These are phyloP conservation scores for Mortierella antarctica DNA, from an alignment of 192 early-diverging fungal species.

Conservation along the genomic window DNA sequence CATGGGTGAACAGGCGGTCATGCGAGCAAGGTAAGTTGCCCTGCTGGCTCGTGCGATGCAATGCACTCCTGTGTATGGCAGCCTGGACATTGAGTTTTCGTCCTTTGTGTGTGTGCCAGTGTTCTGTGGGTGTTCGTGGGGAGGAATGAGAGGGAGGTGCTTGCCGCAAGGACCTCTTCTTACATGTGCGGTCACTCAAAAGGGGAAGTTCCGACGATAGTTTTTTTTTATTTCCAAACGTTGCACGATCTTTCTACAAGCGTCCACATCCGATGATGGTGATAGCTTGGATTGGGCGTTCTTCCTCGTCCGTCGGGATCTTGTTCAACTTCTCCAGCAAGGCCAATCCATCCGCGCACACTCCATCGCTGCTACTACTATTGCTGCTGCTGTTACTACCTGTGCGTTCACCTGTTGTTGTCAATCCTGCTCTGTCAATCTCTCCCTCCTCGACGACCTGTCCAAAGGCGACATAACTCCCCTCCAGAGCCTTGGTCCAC, in stretches of 20 bases:
- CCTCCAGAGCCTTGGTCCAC: constrained; percentile 44
- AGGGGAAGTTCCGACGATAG: too few species aligned
- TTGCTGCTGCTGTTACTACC: neutral
- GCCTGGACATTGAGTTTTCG: too few species aligned
- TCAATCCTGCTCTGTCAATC: neutral
- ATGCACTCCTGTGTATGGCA: too few species aligned
- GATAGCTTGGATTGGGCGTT: constrained; percentile 38
- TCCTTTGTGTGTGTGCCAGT: too few species aligned
- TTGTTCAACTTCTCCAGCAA: constrained; percentile 50
- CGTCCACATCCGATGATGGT: constrained; percentile 47
- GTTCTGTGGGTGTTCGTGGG: too few species aligned
- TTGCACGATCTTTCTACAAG: neutral
- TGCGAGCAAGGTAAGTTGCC: too few species aligned
- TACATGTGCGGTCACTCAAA: too few species aligned
- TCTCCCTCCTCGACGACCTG: constrained; percentile 18
- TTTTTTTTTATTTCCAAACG: neutral
- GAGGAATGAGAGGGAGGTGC: too few species aligned
- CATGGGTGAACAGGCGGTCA: too few species aligned
- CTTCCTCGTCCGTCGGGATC: constrained; percentile 41
- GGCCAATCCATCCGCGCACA: constrained; percentile 26
- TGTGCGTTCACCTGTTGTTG: neutral
- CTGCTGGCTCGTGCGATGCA: too few species aligned
- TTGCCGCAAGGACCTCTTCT: too few species aligned
- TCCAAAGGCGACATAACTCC: constrained; percentile 46
- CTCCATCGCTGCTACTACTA: neutral